Percentiles rank a stretch among this genome's conserved stretches.
phyloP scores from a whole-genome alignment of 2,329 filamentous ascomycete genomes.

The Waltergamsia citrina region DNA sequence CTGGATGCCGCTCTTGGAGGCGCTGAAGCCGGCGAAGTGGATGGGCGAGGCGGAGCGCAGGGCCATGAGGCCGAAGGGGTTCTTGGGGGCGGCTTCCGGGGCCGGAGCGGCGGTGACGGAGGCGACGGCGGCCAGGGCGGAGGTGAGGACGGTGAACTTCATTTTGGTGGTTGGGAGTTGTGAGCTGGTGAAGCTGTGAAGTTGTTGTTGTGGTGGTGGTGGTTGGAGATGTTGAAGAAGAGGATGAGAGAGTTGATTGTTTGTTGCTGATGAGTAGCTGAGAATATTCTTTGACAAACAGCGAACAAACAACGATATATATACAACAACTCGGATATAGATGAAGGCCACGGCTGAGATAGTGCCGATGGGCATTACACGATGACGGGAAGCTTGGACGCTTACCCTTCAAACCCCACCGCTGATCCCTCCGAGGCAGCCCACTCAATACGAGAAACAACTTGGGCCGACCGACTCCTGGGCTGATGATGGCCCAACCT shows the following conservation, averaged over 20 bases:
- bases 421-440: too few relatives aligned
- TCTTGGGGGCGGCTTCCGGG: not conserved
- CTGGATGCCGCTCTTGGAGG: conserved; percentile 31
- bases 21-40: conserved; percentile 35
- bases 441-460: too few relatives aligned
- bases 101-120: conserved; percentile 15
- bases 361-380: too few relatives aligned
- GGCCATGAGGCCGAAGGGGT: conserved; percentile 37
- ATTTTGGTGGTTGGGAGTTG: conserved; percentile 5
- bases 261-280: not conserved
- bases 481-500: too few relatives aligned
- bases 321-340: too few relatives aligned
- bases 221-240: not conserved
- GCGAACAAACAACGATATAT: not conserved
- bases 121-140: conserved; percentile 13
- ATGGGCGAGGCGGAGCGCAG: conserved; percentile 38
- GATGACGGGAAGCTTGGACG: too few relatives aligned
- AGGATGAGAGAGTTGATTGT: too few relatives aligned
- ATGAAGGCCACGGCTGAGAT: too few relatives aligned
- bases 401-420: too few relatives aligned
- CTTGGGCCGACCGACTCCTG: too few relatives aligned
- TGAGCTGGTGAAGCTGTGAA: not conserved
- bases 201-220: not conserved
- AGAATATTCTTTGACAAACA: too few relatives aligned
- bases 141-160: conserved; percentile 7